Evolutionary conservation across 345 rosid genomes (phyloP), one percentile per base, ranked within the genome.

Genomic region (Populus tremula): DNA sequence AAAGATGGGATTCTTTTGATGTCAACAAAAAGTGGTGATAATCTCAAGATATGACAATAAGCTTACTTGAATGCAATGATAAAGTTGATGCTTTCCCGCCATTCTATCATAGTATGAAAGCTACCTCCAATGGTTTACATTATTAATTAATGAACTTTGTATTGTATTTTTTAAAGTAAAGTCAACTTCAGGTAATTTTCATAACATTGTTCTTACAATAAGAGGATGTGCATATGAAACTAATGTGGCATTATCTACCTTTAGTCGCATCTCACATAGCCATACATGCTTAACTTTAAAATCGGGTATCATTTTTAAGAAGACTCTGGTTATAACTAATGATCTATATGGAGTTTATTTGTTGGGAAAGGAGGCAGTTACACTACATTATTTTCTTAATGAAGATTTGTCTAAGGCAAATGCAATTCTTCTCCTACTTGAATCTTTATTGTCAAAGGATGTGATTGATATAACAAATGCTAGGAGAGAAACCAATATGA

Each of bases 271-370:
- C 72, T 90, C 91, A 36, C 90, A 89, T 82, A 86, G 91, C 69
- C 91, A 91, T 82, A 89, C 97, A 79, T 93, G 93, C 78, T 88
- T 92, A 86, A 92, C 98, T 82, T 86, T 96, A 47, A 94, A 94
- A 85, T 85, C 92, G 80, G 94, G 96, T 82, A 90, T 94, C 82
- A 92, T 94, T 96, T 93, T 92, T 70, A 92, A 94, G 77, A 97
- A 94, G 97, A 93, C 92, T 81, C 85, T 91, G 80, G 92, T 93
- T 65, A 90, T 91, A 78, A 92, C 97, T 45, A 96, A 89, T 85
- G 96, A 91, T 85, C 86, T 94, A 81, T 94, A 90, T 77, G 98
- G 90, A 72, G 94, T 94, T 81, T 86, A 90, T 85, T 87, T 86
- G 71, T 79, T 91, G 79, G 98, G 96, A 76, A 92, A 88, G 87